Evolutionary conservation across 192 early-diverging fungal species (phyloP).

Genomic region (Pilaira anomala): DNA sequence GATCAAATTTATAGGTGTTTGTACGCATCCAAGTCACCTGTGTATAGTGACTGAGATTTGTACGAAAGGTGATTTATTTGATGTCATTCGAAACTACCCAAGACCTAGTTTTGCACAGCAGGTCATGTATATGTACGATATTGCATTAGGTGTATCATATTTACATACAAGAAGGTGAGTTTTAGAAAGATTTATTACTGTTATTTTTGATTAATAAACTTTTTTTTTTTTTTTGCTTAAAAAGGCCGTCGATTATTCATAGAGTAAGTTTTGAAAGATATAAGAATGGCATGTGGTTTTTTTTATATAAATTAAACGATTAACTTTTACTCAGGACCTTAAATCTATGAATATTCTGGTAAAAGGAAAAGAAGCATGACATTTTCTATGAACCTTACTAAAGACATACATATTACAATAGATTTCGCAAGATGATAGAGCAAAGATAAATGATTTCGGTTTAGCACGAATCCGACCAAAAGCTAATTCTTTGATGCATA

Average conservation of each 20-base stretch:
- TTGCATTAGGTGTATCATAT: constrained; percentile 69
- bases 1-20: constrained; percentile 69
- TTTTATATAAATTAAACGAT: neutral
- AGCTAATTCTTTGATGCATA: constrained; percentile 67
- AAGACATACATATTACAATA: constrained; percentile 4
- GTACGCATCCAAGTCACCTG: constrained; percentile 60
- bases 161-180: constrained; percentile 57
- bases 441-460: constrained; percentile 83
- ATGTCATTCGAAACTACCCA: constrained; percentile 61
- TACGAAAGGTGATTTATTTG: constrained; percentile 71
- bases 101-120: constrained; percentile 63
- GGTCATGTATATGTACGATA: constrained; percentile 76
- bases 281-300: neutral
- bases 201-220: neutral
- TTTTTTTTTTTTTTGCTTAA: neutral
- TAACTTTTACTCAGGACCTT: constrained; percentile 46
- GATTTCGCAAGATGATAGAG: constrained; percentile 57
- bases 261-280: constrained; percentile 37
- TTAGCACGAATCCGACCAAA: constrained; percentile 69
- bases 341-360: constrained; percentile 78
- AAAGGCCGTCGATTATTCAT: constrained; percentile 68
- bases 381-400: neutral
- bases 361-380: neutral
- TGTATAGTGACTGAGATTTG: constrained; percentile 76
- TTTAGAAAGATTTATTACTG: neutral